Percentiles rank a stretch among this genome's conserved stretches.
phyloP scores from a whole-genome alignment of 371 early-diverging fungal species.

The Lichtheimia ornata region DNA sequence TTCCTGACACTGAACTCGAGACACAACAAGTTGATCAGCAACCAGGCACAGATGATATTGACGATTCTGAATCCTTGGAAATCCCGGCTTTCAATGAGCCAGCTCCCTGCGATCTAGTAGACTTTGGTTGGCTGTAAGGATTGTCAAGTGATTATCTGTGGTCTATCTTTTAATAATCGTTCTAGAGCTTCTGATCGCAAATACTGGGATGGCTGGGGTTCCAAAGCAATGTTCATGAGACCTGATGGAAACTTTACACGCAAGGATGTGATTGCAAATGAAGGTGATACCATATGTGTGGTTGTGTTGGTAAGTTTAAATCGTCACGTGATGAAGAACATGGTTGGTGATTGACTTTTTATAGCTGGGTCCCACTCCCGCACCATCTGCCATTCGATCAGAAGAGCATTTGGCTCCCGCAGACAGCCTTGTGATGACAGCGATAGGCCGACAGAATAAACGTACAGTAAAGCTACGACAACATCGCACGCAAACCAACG shows the following conservation, averaged over 20 bases:
- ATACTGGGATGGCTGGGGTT: conserved; percentile 43
- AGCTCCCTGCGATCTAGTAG: conserved; percentile 26
- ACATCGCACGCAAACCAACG: conserved; percentile 30
- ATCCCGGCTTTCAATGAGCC: neutral
- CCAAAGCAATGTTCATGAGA: conserved; percentile 40
- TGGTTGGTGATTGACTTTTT: neutral
- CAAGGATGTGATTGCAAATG: conserved; percentile 26
- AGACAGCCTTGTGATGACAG: conserved; percentile 40
- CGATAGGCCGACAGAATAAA: conserved; percentile 26
- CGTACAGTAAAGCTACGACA: conserved; percentile 32
- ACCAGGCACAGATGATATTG: neutral
- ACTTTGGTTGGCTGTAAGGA: conserved; percentile 37
- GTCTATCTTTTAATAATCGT: conserved; percentile 2
- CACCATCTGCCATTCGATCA: conserved; percentile 26
- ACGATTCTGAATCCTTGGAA: neutral
- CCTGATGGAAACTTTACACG: conserved; percentile 37
- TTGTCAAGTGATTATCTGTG: neutral
- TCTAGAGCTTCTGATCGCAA: conserved; percentile 34
- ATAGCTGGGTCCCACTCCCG: conserved; percentile 43
- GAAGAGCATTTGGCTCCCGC: conserved; percentile 36
- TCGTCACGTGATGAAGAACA: neutral
- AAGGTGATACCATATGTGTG: conserved; percentile 35
- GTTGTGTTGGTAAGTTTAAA: conserved; percentile 35
- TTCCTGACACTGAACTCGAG: neutral
- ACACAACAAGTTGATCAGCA: neutral